Base-by-base conservation (phyloP, 2,329 filamentous ascomycete species). In the Teratosphaeria pseudoeucalypti region DNA sequence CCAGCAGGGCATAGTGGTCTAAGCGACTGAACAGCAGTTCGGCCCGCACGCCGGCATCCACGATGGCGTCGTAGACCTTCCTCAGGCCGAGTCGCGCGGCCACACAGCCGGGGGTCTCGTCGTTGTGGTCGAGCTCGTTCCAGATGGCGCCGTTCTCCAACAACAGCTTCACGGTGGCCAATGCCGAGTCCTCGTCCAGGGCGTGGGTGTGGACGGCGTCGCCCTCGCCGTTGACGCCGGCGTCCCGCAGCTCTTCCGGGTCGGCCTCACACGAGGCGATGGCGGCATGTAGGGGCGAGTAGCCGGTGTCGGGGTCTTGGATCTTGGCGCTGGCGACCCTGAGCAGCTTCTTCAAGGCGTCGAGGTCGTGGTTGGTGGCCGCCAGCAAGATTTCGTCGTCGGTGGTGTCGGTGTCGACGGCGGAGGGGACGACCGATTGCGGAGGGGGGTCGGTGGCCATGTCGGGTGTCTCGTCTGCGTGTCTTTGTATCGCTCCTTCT, bases 61-160 rank as follows among this genome's bases (percentile, higher is more conserved):
- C 88, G 71, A 92, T 89, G 60, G 91, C 74, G 49, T 87, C 83
- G 71, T 99, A 97, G 39, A 96, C 76, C 56, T 84, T 81, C 58
- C 75, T 80, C 67, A 89, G 78, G 0, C 88, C 87, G 27, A 96
- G 65, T 54, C 83, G 72, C 32, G 81, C 79, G 9, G 94, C 94
- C 52, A 96, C 78, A 72, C 92, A 97, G 7, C 91, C 94, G 0
- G 94, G 91, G 2, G 94, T 97, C 79, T 97, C 92, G 67, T 90
- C 83, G 66, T 89, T 87, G 65, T 79, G 76, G 73, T 97, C 90
- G 59, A 97, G 79, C 72, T 96, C 92, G 76, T 99, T 99, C 94
- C 94, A 99, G 66, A 97, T 96, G 11, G 90, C 94, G 34, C 94
- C 94, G 66, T 88, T 87, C 69, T 92, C 82, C 61, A 97, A 85